These are phyloP conservation scores for Fragilaria crotonensis DNA, from an alignment of 108 stramenopile species.

Conservation along the genomic window DNA sequence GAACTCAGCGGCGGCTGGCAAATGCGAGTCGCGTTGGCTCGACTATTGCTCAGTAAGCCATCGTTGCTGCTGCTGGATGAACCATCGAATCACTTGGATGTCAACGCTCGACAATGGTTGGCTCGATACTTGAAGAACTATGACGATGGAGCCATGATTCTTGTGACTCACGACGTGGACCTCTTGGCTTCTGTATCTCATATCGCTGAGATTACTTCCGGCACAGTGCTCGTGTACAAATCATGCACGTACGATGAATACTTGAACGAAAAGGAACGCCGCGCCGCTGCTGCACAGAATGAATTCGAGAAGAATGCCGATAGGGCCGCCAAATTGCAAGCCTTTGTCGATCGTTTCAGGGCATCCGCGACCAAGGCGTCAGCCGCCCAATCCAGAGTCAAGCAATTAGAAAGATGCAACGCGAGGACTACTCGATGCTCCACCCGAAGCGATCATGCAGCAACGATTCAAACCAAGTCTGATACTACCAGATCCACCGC, in stretches of 20 bases:
- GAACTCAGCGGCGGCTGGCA: conserved; percentile 94
- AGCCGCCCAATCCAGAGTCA: conserved; percentile 81
- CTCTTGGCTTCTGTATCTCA: conserved; percentile 65
- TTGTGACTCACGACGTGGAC: conserved; percentile 83
- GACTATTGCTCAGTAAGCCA: conserved; percentile 78
- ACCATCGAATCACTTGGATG: conserved; percentile 79
- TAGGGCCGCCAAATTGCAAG: conserved; percentile 80
- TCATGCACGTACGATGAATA: conserved; percentile 71
- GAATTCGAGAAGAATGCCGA: conserved; percentile 80
- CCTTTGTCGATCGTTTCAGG: conserved; percentile 83
- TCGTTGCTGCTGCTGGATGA: conserved; percentile 82
- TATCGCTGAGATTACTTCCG: conserved; percentile 77
- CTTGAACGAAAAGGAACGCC: conserved; percentile 62
- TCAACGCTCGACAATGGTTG: conserved; percentile 70
- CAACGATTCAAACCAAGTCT: conserved; percentile 9
- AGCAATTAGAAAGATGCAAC: conserved; percentile 81
- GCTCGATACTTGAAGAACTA: conserved; percentile 76
- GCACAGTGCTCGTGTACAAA: conserved; percentile 48
- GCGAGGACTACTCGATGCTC: conserved; percentile 63
- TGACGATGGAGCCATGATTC: conserved; percentile 67
- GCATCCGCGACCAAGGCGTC: conserved; percentile 86
- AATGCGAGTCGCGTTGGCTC: conserved; percentile 88
- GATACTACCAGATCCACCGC: conserved; percentile 12
- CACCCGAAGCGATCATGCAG: conserved; percentile 41
- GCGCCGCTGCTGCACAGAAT: conserved; percentile 63